Evolutionary conservation across 345 rosid genomes (phyloP).

Genomic region (Eucalyptus erythrocorys): DNA sequence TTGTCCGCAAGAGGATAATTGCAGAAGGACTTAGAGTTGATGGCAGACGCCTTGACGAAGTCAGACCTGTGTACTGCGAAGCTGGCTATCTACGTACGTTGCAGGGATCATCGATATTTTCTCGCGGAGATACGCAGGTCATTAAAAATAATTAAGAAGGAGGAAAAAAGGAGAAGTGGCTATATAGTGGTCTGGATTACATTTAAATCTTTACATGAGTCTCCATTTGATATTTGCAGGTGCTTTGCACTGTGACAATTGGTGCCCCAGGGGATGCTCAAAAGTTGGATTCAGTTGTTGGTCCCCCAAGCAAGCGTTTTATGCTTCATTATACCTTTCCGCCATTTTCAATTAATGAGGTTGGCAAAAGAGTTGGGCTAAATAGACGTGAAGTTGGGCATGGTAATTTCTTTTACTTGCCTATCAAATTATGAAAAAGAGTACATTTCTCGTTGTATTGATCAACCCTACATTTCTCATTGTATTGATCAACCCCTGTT

Average conservation of each 20-base stretch:
- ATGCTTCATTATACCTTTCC: constrained; percentile 99
- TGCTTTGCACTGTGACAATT: constrained; percentile 86
- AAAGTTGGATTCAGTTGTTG: constrained; percentile 71
- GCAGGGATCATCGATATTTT: constrained; percentile 90
- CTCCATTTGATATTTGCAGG: constrained; percentile 27
- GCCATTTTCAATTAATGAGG: constrained; percentile 87
- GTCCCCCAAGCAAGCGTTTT: constrained; percentile 87
- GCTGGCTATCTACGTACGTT: constrained; percentile 53
- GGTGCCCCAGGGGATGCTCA: constrained; percentile 96
- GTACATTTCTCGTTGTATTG: background rate
- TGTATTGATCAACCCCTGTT: background rate
- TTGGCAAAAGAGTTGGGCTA: constrained; percentile 83
- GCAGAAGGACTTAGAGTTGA: constrained; percentile 83
- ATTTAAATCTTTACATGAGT: background rate
- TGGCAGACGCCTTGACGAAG: constrained; percentile 82
- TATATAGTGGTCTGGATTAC: background rate
- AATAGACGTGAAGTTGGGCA: constrained; percentile 99
- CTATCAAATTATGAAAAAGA: background rate
- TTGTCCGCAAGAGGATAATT: constrained; percentile 79
- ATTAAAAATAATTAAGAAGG: background rate
- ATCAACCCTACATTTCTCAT: background rate
- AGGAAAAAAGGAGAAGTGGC: background rate
- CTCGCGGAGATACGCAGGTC: constrained; percentile 98
- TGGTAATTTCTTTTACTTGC: constrained; percentile 16
- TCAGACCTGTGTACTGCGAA: constrained; percentile 74